Base-by-base conservation (phyloP, 2,329 filamentous ascomycete species). In the Chrysosporium queenslandicum region DNA sequence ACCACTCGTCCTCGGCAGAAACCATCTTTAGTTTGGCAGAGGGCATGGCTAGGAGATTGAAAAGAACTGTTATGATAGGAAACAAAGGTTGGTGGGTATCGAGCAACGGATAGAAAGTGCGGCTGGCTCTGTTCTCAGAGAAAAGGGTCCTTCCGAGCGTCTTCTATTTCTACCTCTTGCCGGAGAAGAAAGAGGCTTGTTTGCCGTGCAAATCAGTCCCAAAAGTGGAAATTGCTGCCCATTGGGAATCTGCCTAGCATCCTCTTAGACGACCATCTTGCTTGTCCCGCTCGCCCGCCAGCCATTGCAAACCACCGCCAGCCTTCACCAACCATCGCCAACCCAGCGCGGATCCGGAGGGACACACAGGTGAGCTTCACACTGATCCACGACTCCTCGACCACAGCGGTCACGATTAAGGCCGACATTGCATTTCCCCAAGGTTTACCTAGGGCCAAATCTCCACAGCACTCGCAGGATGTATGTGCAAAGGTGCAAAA, bases 1-100 rank as follows among this genome's bases (percentile, higher is more conserved):
- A 60, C 61, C 60, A 63, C 51, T 64, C 63, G 55, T 63, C 54
- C 3, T 62, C 60, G n/a, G 56, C 51, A 9, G 29, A 53, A 0
- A 53, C 46, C 37, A 48, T 23, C 27, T 16, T 42, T 20, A 50
- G 9, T 23, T 43, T 53, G 14, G 40, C 40, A 39, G 52, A 43
- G 6, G 49, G 49, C 49, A 51, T 49, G 36, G 37, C 41, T 40
- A 12, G 20, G 2, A 3, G 18, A 1, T 45, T 25, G 4, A 3
- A 4, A n/a, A 37, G 25, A 20, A 11, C 16, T 21, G 3, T 23
- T 5, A 49, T 11, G 37, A 14, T 12, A 4, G 11, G 16, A 39
- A 30, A n/a, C 7, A 23, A 23, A 36, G 18, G 27, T 11, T 5
- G n/a, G 23, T 2, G 20, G 37, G 21, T 41, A 39, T 23, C 29